These are phyloP conservation scores for Penicillium sp. DNA, from an alignment of 2,329 filamentous ascomycete genomes.

Conservation along the genomic window DNA sequence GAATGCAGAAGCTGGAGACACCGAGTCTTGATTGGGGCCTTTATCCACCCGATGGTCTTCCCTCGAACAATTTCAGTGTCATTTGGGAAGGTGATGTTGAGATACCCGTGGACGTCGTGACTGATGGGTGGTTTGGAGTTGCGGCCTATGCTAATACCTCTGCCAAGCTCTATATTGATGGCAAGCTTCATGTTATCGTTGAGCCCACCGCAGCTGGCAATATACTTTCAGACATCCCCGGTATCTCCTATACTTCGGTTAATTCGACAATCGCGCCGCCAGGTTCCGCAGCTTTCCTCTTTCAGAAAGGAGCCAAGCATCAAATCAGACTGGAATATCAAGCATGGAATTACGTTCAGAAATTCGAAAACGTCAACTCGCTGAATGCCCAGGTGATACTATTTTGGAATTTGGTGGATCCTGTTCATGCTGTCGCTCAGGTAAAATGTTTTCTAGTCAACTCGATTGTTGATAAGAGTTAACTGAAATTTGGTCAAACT, in stretches of 20 bases:
- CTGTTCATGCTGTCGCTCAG: constrained; percentile 26
- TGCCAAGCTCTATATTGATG: constrained; percentile 33
- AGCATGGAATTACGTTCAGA: constrained; percentile 42
- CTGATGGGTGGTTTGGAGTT: constrained; percentile 47
- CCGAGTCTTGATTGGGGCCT: constrained; percentile 49
- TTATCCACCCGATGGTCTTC: constrained; percentile 44
- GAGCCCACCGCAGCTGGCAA: constrained; percentile 30
- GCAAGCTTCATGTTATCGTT: constrained; percentile 28
- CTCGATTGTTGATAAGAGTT: neutral
- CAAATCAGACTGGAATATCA: constrained; percentile 46
- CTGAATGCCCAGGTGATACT: constrained; percentile 46
- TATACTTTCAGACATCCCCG: constrained; percentile 45
- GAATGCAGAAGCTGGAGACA: constrained; percentile 33
- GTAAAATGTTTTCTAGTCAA: neutral
- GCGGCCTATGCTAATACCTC: constrained; percentile 45
- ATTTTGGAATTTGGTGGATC: constrained; percentile 50
- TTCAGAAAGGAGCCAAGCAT: constrained; percentile 35
- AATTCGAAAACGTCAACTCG: constrained; percentile 39
- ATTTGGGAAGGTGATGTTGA: constrained; percentile 45
- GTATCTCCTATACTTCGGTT: constrained; percentile 35
- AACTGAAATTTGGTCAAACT: neutral
- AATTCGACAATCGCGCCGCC: constrained; percentile 41
- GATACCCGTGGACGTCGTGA: constrained; percentile 39
- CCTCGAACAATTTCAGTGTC: constrained; percentile 49
- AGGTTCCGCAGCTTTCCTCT: constrained; percentile 41